A percentile compares a stretch with the other conserved stretches of the same genome.
Evolutionary conservation across 352 stramenopile species (phyloP).

Genomic region (Globisporangium uncinulatum): DNA sequence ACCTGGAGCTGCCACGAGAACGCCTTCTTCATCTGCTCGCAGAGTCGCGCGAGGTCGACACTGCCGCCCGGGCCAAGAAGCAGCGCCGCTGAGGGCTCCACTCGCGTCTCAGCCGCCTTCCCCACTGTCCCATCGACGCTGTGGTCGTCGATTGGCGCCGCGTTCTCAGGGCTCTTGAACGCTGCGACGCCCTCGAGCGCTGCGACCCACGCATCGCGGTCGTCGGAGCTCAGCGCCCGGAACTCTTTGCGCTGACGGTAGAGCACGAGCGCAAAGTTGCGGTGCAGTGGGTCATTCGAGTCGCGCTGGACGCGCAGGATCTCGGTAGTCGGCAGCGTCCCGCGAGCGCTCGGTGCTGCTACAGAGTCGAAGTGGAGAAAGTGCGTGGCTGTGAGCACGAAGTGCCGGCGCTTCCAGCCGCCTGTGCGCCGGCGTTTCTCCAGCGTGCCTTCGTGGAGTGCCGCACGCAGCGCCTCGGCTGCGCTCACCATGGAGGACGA

Average conservation of each 20-base stretch:
- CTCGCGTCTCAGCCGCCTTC: background rate
- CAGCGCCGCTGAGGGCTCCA: background rate
- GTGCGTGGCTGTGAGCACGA: constrained; percentile 58
- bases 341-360: constrained; percentile 30
- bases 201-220: constrained; percentile 63
- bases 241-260: constrained; percentile 83
- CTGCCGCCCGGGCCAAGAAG: constrained; percentile 26
- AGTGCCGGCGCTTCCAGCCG: constrained; percentile 79
- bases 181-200: constrained; percentile 57
- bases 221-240: constrained; percentile 41
- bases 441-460: constrained; percentile 51
- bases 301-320: constrained; percentile 51
- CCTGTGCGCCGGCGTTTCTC: constrained; percentile 68
- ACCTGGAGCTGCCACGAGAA: constrained; percentile 69
- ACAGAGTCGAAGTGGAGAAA: constrained; percentile 68
- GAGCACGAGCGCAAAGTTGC: constrained; percentile 49
- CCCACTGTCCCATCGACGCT: background rate
- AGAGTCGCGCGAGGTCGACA: constrained; percentile 49
- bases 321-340: constrained; percentile 54
- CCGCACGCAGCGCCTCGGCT: constrained; percentile 41
- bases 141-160: background rate
- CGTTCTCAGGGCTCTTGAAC: constrained; percentile 25
- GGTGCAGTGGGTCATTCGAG: constrained; percentile 29
- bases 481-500: constrained; percentile 54
- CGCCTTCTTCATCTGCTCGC: constrained; percentile 68